These are phyloP conservation scores for Exophiala sp. DNA, from an alignment of 2,329 filamentous ascomycete genomes.

Conservation along the genomic window DNA sequence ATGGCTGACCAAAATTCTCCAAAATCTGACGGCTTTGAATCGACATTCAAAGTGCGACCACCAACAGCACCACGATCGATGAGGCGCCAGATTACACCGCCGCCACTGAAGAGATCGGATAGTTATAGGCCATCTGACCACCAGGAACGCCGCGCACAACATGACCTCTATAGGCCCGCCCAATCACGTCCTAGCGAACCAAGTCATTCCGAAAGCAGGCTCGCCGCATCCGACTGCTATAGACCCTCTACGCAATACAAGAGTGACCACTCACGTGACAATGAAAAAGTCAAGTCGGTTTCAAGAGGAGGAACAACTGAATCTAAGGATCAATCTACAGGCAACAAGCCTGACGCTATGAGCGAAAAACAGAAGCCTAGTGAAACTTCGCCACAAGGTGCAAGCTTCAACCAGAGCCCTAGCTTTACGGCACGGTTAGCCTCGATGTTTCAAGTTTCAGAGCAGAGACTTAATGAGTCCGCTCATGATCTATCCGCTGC, in stretches of 20 bases:
- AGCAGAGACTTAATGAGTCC: not conserved
- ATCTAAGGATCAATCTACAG: not conserved
- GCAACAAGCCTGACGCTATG: not conserved
- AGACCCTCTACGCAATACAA: not conserved
- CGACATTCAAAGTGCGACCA: not conserved
- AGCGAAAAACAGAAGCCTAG: not conserved
- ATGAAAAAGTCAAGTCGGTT: not conserved
- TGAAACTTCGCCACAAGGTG: not conserved
- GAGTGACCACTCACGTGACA: not conserved
- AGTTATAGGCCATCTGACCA: not conserved
- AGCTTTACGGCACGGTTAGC: not conserved
- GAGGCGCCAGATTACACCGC: conserved; percentile 9
- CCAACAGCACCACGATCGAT: conserved; percentile 12
- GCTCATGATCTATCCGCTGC: no score
- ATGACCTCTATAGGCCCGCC: not conserved
- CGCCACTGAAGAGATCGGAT: conserved; percentile 7
- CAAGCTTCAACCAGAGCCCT: not conserved
- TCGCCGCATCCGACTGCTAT: not conserved
- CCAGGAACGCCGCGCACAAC: not conserved
- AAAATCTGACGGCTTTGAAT: not conserved
- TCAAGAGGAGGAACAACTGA: not conserved
- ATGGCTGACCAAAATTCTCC: not conserved
- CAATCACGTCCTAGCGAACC: not conserved
- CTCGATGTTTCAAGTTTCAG: no score
- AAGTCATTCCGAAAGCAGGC: not conserved